These are phyloP conservation scores for Tuber brumale DNA, from an alignment of 495 filamentous ascomycete genomes.

Conservation along the genomic window DNA sequence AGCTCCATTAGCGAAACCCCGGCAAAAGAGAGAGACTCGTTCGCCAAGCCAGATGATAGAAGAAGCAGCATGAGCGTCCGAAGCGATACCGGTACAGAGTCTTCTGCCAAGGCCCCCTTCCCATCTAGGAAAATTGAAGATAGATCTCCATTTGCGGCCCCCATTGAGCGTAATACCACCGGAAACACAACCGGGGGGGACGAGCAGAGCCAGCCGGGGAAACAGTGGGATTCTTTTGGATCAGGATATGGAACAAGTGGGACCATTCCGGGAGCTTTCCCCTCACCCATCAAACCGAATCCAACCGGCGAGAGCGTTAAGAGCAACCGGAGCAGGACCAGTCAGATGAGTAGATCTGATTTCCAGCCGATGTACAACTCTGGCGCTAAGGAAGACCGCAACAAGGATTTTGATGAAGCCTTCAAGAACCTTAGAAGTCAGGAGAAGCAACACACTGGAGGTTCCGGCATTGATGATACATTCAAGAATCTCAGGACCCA, in stretches of 20 bases:
- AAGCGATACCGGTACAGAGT: slow-evolving; percentile 41
- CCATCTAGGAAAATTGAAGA: slow-evolving; percentile 36
- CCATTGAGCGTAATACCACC: slow-evolving; percentile 35
- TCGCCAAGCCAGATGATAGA: slow-evolving; percentile 33
- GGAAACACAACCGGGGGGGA: slow-evolving; percentile 38
- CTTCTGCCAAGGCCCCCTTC: slow-evolving; percentile 34
- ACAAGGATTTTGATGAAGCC: slow-evolving; percentile 71
- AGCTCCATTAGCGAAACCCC: slow-evolving; percentile 30
- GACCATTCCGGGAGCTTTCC: slow-evolving; percentile 45
- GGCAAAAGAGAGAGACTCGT: slow-evolving; percentile 31
- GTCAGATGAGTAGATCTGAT: slow-evolving; percentile 44
- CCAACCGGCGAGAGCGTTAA: slow-evolving; percentile 50
- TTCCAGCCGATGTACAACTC: slow-evolving; percentile 24
- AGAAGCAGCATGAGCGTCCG: slow-evolving; percentile 40
- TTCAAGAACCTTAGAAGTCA: slow-evolving; percentile 52
- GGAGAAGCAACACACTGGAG: slow-evolving; percentile 44
- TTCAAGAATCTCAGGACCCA: slow-evolving; percentile 52
- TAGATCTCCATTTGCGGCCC: slow-evolving; percentile 43
- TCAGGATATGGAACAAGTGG: slow-evolving; percentile 9
- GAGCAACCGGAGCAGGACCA: slow-evolving; percentile 40
- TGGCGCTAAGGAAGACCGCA: slow-evolving; percentile 49
- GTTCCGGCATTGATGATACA: slow-evolving; percentile 47
- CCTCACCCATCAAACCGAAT: slow-evolving; percentile 50
- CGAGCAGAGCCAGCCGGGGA: slow-evolving; percentile 18
- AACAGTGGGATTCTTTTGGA: slow-evolving; percentile 40